Percentiles rank a stretch among this genome's conserved stretches.
phyloP scores from a whole-genome alignment of 768 basidiomycete species.

The Hygrophorus pudorinus region DNA sequence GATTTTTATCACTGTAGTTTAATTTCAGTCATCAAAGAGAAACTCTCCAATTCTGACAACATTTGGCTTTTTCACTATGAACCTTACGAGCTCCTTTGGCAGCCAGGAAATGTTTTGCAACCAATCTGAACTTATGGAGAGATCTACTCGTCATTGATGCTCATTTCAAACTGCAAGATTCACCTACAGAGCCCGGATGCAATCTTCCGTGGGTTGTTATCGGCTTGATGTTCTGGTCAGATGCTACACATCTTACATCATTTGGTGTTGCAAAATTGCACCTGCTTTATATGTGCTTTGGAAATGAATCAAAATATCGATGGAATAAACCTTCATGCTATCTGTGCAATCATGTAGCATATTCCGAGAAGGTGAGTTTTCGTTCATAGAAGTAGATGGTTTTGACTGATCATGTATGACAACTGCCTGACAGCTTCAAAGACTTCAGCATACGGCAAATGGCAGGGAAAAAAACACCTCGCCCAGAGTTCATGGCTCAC shows the following conservation, averaged over 20 bases:
- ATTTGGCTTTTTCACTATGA: slow-evolving; percentile 7
- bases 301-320: slow-evolving; percentile 10
- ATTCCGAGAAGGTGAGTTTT: background rate
- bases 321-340: background rate
- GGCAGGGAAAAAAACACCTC: background rate
- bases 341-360: slow-evolving; percentile 3
- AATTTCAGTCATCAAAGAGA: slow-evolving; percentile 10
- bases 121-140: slow-evolving; percentile 6
- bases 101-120: background rate
- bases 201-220: slow-evolving; percentile 7
- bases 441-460: background rate
- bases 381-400: background rate
- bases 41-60: slow-evolving; percentile 3
- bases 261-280: slow-evolving; percentile 9
- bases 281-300: slow-evolving; percentile 9
- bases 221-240: slow-evolving; percentile 11
- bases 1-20: slow-evolving; percentile 10
- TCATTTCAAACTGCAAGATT: slow-evolving; percentile 2
- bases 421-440: slow-evolving; percentile 1
- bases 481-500: background rate
- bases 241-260: slow-evolving; percentile 10
- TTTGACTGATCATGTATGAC: background rate
- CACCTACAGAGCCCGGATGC: slow-evolving; percentile 6
- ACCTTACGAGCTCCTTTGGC: slow-evolving; percentile 6
- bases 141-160: slow-evolving; percentile 6